Evolutionary conservation across 305 asterid genomes (phyloP), one percentile per base, ranked within the genome.

Genomic region (Galium porrigens): DNA sequence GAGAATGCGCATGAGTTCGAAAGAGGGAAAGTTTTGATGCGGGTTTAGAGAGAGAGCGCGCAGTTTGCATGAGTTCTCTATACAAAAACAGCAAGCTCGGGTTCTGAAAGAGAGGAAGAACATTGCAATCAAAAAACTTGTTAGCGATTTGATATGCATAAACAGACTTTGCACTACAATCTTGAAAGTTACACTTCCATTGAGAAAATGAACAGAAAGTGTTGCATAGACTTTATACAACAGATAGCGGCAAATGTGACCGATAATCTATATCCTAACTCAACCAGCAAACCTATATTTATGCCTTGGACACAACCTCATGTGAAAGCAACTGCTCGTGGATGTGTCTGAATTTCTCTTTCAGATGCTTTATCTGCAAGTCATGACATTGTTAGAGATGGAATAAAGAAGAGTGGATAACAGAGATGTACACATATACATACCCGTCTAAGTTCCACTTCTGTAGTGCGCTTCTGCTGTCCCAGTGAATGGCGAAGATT

Each of bases 401-500:
- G 41, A 59, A 37, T 36, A 68, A 6, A 6, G 34, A 14, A 18
- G 20, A n/a, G 55, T 32, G 54, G 36, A 57, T 29, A 58, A 66
- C 59, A 46, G 67, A 56, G 2, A 49, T 6, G 64, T 20, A 36
- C 42, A 22, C 48, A 8, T 81, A 88, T 41, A 0, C 48, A 41
- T 41, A 41, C 97, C 88, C 95, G 78, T 80, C 84, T 91, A 64
- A 91, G 89, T 82, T 89, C 96, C 59, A 91, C 82, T 78, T 91
- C 98, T 12, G 79, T 85, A 65, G 83, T 94, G 46, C 95, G 86
- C 70, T 83, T 91, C 57, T 78, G 80, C 70, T 88, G 94, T 68
- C 86, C 94, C 48, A 89, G 76, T n/a, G 96, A 86, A 70, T 80
- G 94, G 36, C 82, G 76, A 73, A 89, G 75, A 70, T 81, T 81